A percentile compares a stretch with the other conserved stretches of the same genome.
phyloP scores from a whole-genome alignment of 352 stramenopile genomes.

The Paralagenidium karlingii region DNA sequence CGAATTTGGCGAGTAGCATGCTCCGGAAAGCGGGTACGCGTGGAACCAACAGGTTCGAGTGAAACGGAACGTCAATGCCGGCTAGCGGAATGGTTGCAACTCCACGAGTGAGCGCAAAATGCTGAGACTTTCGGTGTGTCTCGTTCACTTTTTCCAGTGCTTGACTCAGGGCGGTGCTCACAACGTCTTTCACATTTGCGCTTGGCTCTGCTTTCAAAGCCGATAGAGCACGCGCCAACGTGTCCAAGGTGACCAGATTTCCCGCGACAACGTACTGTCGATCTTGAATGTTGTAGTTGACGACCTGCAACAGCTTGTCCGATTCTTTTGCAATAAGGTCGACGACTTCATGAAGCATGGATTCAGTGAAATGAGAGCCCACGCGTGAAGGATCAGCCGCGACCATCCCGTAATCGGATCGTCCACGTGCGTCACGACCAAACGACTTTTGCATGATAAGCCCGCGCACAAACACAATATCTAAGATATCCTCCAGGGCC shows the following conservation, averaged over 20 bases:
- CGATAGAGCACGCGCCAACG: conserved; percentile 49
- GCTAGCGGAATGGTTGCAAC: conserved; percentile 71
- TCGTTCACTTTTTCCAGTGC: conserved; percentile 38
- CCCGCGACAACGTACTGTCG: conserved; percentile 78
- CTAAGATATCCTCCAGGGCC: conserved; percentile 53
- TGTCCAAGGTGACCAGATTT: conserved; percentile 70
- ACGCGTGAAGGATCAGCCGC: conserved; percentile 70
- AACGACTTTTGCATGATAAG: conserved; percentile 27
- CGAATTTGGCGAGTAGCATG: conserved; percentile 60
- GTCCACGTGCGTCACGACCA: conserved; percentile 30
- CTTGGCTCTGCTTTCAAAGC: conserved; percentile 18
- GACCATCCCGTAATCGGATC: conserved; percentile 83
- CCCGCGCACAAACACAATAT: conserved; percentile 78
- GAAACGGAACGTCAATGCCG: conserved; percentile 86
- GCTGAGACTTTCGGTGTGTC: conserved; percentile 16
- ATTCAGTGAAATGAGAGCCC: conserved; percentile 53
- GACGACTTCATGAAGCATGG: conserved; percentile 60
- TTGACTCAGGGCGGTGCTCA: conserved; percentile 40
- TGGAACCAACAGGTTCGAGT: conserved; percentile 64
- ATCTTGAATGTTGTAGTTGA: conserved; percentile 83
- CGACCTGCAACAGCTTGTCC: conserved; percentile 67
- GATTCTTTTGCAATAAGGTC: conserved; percentile 42
- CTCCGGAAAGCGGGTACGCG: conserved; percentile 71
- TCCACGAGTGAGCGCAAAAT: conserved; percentile 43
- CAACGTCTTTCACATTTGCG: conserved; percentile 2